Evolutionary conservation across 2,329 filamentous ascomycete species (phyloP), one percentile per base, ranked within the genome.

Genomic region (Stemphylium beticola): DNA sequence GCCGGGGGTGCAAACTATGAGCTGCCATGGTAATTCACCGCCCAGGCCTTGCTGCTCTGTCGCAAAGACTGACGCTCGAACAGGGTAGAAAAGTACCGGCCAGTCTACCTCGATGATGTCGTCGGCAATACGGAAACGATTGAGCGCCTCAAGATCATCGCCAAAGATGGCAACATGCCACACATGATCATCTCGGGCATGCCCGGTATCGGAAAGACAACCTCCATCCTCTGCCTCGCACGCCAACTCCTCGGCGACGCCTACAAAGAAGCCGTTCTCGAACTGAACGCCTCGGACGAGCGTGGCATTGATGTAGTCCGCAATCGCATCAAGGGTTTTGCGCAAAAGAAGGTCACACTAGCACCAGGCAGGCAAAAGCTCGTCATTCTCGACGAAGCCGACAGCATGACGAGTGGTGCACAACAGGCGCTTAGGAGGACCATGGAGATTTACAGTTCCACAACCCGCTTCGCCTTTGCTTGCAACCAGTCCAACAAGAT

Each of bases 401-500:
- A 99, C 51, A 86, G 84, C 70, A 99, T 99, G 95, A 99, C 95
- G 0, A 90, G 90, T 20, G 95, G 95, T 48, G 95, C 95, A 2
- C 95, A 99, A 74, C 95, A 98, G 78, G 95, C 95, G 17, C 84
- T 99, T 32, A 86, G 95, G 64, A 84, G 95, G 59, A 99, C 95
- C 0, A 99, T 99, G 95, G 95, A 99, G 76, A 99, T 98, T 46
- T 98, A 98, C 80, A 96, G 92, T 37, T 89, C 92, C 60, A 99
- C 95, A 1, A 99, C 95, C 2, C 86, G 95, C 54, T 99, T 99
- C 72, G 95, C 95, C 0, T 99, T 99, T 71, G 95, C 95, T 2
- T 99, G 95, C 82, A 99, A 99, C 76, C 92, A 96, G 80, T 95
- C 90, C 59, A 99, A 98, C 81, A 99, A 98, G 79, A 98, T 99